phyloP scores from a whole-genome alignment of 257 asterid species.

The Solanum lycopersicoides region DNA sequence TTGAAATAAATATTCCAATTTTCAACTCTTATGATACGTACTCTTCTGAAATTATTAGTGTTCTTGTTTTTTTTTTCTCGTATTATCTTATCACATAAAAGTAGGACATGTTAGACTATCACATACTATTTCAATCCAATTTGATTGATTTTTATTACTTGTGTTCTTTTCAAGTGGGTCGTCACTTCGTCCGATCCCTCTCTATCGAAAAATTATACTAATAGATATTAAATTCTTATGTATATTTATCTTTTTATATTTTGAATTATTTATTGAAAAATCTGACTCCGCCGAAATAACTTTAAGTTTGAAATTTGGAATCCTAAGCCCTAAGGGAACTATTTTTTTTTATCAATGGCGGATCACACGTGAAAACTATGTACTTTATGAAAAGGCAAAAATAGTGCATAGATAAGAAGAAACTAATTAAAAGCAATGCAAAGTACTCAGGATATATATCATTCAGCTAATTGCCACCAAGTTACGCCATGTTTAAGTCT shows the following conservation, averaged over 20 bases:
- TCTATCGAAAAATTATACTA: background rate
- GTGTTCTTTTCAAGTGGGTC: background rate
- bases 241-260: background rate
- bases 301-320: background rate
- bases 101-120: background rate
- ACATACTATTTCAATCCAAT: background rate
- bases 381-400: background rate
- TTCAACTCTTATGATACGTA: background rate
- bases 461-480: background rate
- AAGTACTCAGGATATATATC: background rate
- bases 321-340: background rate
- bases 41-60: background rate
- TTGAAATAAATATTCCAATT: background rate
- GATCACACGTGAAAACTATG: background rate
- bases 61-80: background rate
- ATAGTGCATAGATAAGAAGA: background rate
- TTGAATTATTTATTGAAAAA: background rate
- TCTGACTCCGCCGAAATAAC: rapidly evolving
- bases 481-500: background rate
- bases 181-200: background rate
- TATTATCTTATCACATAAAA: background rate
- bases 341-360: background rate
- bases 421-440: background rate
- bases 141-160: background rate
- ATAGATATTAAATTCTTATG: background rate